Evolutionary conservation across 495 filamentous ascomycete genomes (phyloP).

Genomic region (Aspergillus egyptiacus): DNA sequence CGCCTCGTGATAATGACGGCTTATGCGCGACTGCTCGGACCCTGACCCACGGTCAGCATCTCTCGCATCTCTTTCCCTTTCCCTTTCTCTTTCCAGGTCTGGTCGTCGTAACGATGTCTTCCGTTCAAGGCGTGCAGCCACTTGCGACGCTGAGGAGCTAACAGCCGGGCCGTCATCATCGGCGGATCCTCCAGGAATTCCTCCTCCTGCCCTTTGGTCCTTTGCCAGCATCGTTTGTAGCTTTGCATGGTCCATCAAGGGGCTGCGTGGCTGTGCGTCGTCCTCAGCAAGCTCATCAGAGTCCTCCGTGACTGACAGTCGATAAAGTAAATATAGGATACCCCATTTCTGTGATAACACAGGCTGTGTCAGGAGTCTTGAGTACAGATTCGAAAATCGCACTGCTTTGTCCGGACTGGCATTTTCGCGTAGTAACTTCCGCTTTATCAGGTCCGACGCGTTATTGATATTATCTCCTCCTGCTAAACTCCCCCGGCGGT

Average conservation of each 20-base stretch:
- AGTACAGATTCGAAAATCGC: constrained; percentile 82
- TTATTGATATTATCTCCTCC: constrained; percentile 66
- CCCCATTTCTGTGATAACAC: constrained; percentile 95
- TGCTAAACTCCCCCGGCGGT: constrained; percentile 32
- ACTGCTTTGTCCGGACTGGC: constrained; percentile 77
- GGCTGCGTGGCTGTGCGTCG: constrained; percentile 33
- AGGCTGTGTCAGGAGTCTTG: constrained; percentile 76
- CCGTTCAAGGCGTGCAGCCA: constrained; percentile 26
- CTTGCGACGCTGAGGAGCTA: constrained; percentile 42
- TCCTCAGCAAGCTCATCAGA: constrained; percentile 20
- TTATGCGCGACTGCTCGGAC: constrained; percentile 9
- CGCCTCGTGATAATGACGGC: constrained; percentile 20
- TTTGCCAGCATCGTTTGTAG: constrained; percentile 35
- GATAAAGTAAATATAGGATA: constrained; percentile 83
- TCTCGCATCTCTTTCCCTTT: constrained; percentile 8
- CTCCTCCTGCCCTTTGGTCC: constrained; percentile 17
- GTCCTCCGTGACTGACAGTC: constrained; percentile 58
- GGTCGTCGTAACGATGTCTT: constrained; percentile 24
- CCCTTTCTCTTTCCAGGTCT: constrained; percentile 17
- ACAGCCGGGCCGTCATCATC: constrained; percentile 42
- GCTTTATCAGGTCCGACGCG: constrained; percentile 85
- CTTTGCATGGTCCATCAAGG: constrained; percentile 33
- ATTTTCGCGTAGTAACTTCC: constrained; percentile 69
- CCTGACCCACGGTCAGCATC: constrained; percentile 15
- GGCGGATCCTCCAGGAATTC: constrained; percentile 26